Evolutionary conservation across 2,329 filamentous ascomycete genomes (phyloP).

Genomic region (Thermomyces lanuginosus): DNA sequence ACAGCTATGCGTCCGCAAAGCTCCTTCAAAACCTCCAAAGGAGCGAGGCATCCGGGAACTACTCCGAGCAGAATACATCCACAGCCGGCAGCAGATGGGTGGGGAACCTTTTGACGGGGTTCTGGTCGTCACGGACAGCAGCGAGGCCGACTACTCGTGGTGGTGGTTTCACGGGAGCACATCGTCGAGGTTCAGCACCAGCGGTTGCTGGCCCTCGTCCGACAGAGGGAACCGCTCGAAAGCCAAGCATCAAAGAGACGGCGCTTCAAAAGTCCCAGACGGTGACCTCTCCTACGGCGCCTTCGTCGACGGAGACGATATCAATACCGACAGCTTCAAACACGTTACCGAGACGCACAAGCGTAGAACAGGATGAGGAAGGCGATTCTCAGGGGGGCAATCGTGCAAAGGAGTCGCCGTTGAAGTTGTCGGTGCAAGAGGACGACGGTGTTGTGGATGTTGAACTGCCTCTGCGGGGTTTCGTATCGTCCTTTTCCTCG

Average conservation of each 20-base stretch:
- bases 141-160: conserved; percentile 27
- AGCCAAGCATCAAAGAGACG: background rate
- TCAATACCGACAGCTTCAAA: conserved; percentile 15
- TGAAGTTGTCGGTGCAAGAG: conserved; percentile 40
- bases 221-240: background rate
- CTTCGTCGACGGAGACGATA: conserved; percentile 18
- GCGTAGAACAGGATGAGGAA: conserved; percentile 13
- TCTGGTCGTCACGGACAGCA: conserved; percentile 37
- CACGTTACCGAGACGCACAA: no score
- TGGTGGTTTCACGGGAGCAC: background rate
- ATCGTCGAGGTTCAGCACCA: conserved; percentile 3
- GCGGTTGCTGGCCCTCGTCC: conserved; percentile 1
- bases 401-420: conserved; percentile 26
- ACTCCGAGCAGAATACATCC: conserved; percentile 31
- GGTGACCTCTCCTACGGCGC: conserved; percentile 1
- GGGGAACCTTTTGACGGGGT: conserved; percentile 38
- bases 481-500: conserved; percentile 31
- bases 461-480: conserved; percentile 39
- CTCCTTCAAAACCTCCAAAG: conserved; percentile 38
- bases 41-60: conserved; percentile 34
- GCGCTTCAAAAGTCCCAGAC: conserved; percentile 14
- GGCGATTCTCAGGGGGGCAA: conserved; percentile 15
- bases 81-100: conserved; percentile 34
- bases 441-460: conserved; percentile 46
- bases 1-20: conserved; percentile 38